Conservation (phyloP, 768 basidiomycete genomes). For the Antrodiella citrinella region DNA sequence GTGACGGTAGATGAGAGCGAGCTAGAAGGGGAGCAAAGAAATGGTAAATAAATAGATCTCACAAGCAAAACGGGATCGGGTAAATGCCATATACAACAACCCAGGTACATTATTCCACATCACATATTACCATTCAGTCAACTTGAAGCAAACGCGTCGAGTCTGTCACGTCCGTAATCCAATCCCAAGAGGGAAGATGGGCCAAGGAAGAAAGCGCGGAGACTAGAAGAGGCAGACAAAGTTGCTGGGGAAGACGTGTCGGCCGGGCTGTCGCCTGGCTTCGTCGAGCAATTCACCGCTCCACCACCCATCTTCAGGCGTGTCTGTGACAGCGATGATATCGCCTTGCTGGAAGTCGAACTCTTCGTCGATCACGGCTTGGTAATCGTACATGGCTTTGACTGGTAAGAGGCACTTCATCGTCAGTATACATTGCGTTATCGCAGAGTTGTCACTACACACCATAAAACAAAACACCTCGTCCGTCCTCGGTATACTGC, state of each 20-base stretch:
- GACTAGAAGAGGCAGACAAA: constrained; percentile 71
- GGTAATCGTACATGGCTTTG: constrained; percentile 85
- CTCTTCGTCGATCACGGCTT: constrained; percentile 81
- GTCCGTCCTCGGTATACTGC: constrained; percentile 76
- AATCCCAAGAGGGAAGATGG: background rate
- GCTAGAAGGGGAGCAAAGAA: too few relatives aligned
- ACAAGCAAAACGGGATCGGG: too few relatives aligned
- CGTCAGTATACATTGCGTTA: background rate
- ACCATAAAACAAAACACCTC: constrained; percentile 86
- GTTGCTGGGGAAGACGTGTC: constrained; percentile 83
- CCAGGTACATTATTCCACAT: too few relatives aligned
- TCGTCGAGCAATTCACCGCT: constrained; percentile 82
- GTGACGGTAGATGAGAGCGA: too few relatives aligned
- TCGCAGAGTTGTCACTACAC: constrained; percentile 17
- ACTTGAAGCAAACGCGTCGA: too few relatives aligned
- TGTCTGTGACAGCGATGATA: constrained; percentile 90
- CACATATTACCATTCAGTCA: too few relatives aligned
- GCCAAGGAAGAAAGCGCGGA: background rate
- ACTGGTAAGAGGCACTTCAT: constrained; percentile 35
- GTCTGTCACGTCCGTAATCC: too few relatives aligned
- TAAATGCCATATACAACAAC: too few relatives aligned
- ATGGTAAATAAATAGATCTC: too few relatives aligned
- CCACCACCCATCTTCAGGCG: constrained; percentile 98
- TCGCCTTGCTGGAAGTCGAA: constrained; percentile 95
- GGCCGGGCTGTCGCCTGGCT: constrained; percentile 56